phyloP scores from a whole-genome alignment of 768 basidiomycete genomes.

The Cyclocybe cylindracea region DNA sequence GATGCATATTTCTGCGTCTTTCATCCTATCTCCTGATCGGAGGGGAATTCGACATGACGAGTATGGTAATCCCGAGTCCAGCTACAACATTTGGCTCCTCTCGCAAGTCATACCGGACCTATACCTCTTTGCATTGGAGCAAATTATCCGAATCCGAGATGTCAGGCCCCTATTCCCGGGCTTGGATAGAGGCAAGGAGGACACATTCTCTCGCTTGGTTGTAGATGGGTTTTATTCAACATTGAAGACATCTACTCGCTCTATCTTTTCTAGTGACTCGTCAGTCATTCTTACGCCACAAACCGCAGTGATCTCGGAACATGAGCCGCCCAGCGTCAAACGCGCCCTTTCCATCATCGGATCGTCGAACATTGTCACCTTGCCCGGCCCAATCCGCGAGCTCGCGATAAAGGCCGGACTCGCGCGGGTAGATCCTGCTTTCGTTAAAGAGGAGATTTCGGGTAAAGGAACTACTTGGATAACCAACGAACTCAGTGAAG shows the following conservation, averaged over 20 bases:
- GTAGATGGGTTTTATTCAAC: too few species aligned
- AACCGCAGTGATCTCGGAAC: too few species aligned
- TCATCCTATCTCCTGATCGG: conserved; percentile 47
- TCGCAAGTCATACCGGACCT: conserved; percentile 32
- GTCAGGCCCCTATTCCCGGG: conserved; percentile 39
- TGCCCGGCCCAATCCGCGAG: too few species aligned
- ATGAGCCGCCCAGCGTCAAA: too few species aligned
- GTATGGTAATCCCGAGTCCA: conserved; percentile 30
- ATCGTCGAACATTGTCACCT: too few species aligned
- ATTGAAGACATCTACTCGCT: too few species aligned
- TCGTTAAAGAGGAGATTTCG: conserved; percentile 26
- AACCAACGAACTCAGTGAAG: conserved; percentile 6
- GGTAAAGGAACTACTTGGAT: conserved; percentile 5
- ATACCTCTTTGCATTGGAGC: conserved; percentile 40
- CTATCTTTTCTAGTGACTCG: too few species aligned
- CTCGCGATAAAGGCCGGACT: conserved; percentile 7
- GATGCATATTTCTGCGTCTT: conserved; percentile 47
- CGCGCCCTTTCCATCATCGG: too few species aligned
- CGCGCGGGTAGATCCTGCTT: conserved; percentile 20
- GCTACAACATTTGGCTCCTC: conserved; percentile 46
- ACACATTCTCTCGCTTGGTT: conserved; percentile 2
- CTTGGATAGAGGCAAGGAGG: conserved; percentile 10
- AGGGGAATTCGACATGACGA: conserved; percentile 43
- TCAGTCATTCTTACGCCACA: too few species aligned
- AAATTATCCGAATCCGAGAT: conserved; percentile 11